These are phyloP conservation scores for Penicillium aurantiogriseum DNA, from an alignment of 2,329 filamentous ascomycete genomes.

Conservation along the genomic window DNA sequence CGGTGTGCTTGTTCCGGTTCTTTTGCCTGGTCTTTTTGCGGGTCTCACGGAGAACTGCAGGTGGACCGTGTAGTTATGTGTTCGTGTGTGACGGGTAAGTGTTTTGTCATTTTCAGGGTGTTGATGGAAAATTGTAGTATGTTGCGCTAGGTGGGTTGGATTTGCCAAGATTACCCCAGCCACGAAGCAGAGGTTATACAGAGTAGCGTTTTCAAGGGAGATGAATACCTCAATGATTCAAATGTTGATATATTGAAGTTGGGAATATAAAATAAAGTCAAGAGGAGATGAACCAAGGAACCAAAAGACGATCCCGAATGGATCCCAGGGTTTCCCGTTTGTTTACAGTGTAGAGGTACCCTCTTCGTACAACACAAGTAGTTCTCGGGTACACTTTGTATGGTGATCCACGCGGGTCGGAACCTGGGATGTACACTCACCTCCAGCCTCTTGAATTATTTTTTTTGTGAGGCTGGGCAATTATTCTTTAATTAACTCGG, in stretches of 20 bases:
- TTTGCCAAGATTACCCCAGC: not conserved
- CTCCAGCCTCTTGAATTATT: slow-evolving; percentile 7
- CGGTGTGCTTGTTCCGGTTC: slow-evolving; percentile 1
- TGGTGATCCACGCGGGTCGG: not conserved
- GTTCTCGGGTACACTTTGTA: not conserved
- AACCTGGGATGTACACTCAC: slow-evolving; percentile 5
- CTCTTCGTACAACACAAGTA: not conserved
- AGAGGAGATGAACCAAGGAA: slow-evolving; percentile 6
- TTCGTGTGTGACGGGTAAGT: slow-evolving; percentile 15
- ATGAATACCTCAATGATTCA: not conserved
- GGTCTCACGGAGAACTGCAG: slow-evolving; percentile 11
- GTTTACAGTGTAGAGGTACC: not conserved
- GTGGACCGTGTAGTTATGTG: slow-evolving; percentile 15
- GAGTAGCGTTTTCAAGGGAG: not conserved
- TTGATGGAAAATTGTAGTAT: not conserved
- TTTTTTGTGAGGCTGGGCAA: slow-evolving; percentile 4
- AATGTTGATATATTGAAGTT: not conserved
- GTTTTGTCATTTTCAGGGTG: not conserved
- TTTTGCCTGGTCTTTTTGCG: not conserved
- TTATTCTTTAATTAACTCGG: slow-evolving; percentile 1
- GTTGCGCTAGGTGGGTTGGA: not conserved
- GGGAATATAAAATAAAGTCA: not conserved
- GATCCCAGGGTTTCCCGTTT: slow-evolving; percentile 1
- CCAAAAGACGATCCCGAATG: slow-evolving; percentile 6
- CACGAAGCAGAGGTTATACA: not conserved